Evolutionary conservation across 2,329 filamentous ascomycete species (phyloP).

Genomic region (Fusarium sublunatum): DNA sequence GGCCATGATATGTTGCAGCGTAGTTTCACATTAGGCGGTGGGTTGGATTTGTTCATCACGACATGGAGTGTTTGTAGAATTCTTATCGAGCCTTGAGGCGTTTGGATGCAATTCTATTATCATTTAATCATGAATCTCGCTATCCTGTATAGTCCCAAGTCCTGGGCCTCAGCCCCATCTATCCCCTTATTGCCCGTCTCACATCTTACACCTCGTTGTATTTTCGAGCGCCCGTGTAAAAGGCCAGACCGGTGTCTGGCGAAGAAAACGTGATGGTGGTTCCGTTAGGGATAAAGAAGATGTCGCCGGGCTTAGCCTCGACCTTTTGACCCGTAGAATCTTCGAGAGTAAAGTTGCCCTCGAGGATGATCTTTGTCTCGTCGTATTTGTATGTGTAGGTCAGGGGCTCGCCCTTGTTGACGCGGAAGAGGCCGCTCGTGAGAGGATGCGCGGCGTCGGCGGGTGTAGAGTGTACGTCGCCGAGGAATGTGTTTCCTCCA

Average conservation of each 20-base stretch:
- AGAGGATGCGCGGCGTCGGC: conserved; percentile 69
- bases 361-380: conserved; percentile 79
- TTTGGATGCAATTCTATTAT: conserved; percentile 18
- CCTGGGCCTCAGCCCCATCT: conserved; percentile 7
- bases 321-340: conserved; percentile 71
- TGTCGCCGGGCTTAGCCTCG: conserved; percentile 70
- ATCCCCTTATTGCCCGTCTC: not conserved
- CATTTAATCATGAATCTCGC: conserved; percentile 27
- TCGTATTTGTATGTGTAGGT: conserved; percentile 77
- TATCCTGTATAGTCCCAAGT: conserved; percentile 3
- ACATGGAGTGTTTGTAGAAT: not conserved
- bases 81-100: not conserved
- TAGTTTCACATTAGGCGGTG: not conserved
- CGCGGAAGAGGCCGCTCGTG: conserved; percentile 72
- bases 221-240: conserved; percentile 62
- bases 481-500: conserved; percentile 75
- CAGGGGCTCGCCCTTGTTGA: conserved; percentile 74
- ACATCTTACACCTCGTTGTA: conserved; percentile 44
- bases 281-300: conserved; percentile 76
- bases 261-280: conserved; percentile 74
- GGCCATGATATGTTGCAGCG: not conserved
- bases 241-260: conserved; percentile 69
- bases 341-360: conserved; percentile 72
- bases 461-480: conserved; percentile 69
- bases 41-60: not conserved